These are phyloP conservation scores for Fonsecaea pugnacius DNA, from an alignment of 2,329 filamentous ascomycete species.

Conservation along the genomic window DNA sequence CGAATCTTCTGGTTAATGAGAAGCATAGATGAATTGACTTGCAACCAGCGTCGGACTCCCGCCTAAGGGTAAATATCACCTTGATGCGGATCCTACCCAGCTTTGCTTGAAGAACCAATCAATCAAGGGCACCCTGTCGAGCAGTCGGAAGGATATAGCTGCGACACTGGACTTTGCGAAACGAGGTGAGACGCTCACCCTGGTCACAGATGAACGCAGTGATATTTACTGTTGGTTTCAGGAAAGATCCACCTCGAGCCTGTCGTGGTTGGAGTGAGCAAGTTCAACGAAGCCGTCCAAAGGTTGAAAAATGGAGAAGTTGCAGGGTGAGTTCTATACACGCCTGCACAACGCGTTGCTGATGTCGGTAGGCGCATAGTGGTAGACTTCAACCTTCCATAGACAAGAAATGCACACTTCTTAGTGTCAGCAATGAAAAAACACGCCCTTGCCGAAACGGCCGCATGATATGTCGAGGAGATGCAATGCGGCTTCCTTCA, in stretches of 20 bases:
- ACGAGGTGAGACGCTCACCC: constrained; percentile 21
- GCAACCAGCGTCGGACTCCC: constrained; percentile 46
- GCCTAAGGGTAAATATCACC: constrained; percentile 31
- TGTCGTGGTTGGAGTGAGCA: constrained; percentile 32
- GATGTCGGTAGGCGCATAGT: constrained; percentile 32
- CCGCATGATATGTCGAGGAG: too few relatives aligned
- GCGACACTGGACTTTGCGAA: constrained; percentile 32
- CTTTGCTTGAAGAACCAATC: constrained; percentile 30
- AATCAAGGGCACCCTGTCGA: constrained; percentile 29
- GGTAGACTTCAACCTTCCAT: constrained; percentile 37
- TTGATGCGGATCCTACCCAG: constrained; percentile 27
- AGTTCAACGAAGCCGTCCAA: constrained; percentile 36
- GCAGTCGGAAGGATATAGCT: constrained; percentile 28
- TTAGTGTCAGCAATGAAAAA: too few relatives aligned
- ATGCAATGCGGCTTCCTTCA: too few relatives aligned
- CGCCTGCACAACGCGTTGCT: constrained; percentile 7
- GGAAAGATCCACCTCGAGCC: constrained; percentile 37
- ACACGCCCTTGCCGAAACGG: too few relatives aligned
- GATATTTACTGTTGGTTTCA: constrained; percentile 12
- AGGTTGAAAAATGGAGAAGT: constrained; percentile 36
- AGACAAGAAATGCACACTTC: constrained; percentile 1
- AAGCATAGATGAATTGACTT: constrained; percentile 2
- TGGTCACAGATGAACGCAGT: not conserved
- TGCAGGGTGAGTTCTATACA: constrained; percentile 30
- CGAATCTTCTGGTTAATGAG: not conserved